These are phyloP conservation scores for Leptodontidium sp. DNA, from an alignment of 2,329 filamentous ascomycete species.

Conservation along the genomic window DNA sequence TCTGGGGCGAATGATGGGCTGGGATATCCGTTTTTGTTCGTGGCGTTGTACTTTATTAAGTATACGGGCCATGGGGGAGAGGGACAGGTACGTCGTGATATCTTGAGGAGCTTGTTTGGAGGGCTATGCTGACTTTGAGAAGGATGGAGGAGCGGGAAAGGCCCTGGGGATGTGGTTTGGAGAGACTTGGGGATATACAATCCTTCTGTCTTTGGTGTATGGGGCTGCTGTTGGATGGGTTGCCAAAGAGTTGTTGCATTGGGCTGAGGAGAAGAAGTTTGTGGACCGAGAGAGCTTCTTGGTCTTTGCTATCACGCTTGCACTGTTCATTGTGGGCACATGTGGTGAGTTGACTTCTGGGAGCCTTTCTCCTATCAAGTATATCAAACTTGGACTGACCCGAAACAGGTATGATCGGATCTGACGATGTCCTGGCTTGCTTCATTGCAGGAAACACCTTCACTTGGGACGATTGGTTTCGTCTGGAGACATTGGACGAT, in stretches of 20 bases:
- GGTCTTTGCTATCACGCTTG: conserved; percentile 77
- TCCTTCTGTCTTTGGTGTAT: conserved; percentile 80
- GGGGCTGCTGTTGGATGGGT: conserved; percentile 81
- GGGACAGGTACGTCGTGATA: conserved; percentile 47
- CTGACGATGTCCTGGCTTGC: conserved; percentile 80
- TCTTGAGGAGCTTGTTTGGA: background rate
- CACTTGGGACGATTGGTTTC: conserved; percentile 95
- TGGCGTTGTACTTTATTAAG: conserved; percentile 85
- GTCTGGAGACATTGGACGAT: conserved; percentile 86
- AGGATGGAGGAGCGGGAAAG: conserved; percentile 62
- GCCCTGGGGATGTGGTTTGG: conserved; percentile 85
- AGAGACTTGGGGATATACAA: conserved; percentile 85
- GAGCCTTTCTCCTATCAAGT: background rate
- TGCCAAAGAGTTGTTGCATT: conserved; percentile 77
- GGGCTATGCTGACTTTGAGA: conserved; percentile 15
- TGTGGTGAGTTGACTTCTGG: conserved; percentile 87
- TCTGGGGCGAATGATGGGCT: conserved; percentile 86
- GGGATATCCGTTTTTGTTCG: conserved; percentile 88
- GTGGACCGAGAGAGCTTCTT: conserved; percentile 52
- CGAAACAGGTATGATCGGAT: conserved; percentile 6
- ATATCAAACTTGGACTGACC: background rate
- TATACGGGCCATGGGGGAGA: conserved; percentile 68
- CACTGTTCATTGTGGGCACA: conserved; percentile 86
- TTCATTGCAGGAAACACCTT: conserved; percentile 93
- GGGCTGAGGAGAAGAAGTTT: conserved; percentile 81